These are phyloP conservation scores for Thinopyrum elongatum DNA, from an alignment of 176 grass and related monocot genomes.

Conservation along the genomic window DNA sequence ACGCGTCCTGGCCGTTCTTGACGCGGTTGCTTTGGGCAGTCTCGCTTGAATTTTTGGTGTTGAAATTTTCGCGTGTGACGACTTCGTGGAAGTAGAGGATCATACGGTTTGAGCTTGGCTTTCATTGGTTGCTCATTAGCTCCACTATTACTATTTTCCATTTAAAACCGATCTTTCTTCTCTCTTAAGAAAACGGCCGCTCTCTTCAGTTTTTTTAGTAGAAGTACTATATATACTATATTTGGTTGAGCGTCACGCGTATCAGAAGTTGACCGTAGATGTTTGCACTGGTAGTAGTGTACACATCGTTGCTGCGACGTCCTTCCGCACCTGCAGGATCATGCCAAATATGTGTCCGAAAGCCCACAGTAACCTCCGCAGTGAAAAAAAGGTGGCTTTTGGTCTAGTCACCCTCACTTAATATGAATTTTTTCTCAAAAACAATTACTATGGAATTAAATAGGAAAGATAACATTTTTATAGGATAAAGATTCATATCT, in stretches of 20 bases:
- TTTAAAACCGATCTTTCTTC: background rate
- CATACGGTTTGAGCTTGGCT: background rate
- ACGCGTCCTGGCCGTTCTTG: background rate
- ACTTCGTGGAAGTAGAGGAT: background rate
- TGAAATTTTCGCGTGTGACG: background rate
- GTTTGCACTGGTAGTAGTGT: background rate
- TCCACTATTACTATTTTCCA: background rate
- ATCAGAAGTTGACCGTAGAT: background rate
- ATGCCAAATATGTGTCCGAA: background rate
- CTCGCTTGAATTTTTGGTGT: background rate
- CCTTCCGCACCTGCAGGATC: background rate
- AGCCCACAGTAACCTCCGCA: too few species aligned
- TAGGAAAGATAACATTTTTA: too few species aligned
- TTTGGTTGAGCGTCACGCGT: background rate
- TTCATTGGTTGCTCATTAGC: background rate
- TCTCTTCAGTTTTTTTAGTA: too few species aligned
- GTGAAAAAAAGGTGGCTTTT: too few species aligned
- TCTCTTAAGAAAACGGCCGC: background rate
- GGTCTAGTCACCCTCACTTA: too few species aligned
- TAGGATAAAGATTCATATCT: too few species aligned
- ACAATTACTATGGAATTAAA: too few species aligned
- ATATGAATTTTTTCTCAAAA: too few species aligned
- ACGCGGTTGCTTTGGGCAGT: background rate
- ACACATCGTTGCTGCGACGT: background rate
- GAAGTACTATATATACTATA: background rate